Conservation (phyloP, 2,329 filamentous ascomycete species). For the Sclerotinia borealis region DNA sequence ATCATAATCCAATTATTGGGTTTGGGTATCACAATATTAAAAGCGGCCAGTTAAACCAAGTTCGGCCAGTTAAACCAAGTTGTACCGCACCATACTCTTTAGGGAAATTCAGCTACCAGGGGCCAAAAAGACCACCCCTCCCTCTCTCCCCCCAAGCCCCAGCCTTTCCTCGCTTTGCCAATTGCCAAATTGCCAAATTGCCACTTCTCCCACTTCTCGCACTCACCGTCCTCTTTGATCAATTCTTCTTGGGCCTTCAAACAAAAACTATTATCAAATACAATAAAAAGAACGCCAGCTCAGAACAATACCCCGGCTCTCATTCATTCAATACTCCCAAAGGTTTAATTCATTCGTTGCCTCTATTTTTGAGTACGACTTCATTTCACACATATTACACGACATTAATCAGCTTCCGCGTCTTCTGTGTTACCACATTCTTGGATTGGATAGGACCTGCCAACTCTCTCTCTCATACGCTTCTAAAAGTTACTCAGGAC, state of each 20-base stretch:
- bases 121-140: background rate
- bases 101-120: background rate
- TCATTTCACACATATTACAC: constrained; percentile 11
- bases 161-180: constrained; percentile 2
- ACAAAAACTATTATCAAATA: constrained; percentile 4
- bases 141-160: constrained; percentile 7
- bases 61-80: background rate
- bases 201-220: constrained; percentile 4
- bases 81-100: background rate
- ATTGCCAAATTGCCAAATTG: too few species aligned
- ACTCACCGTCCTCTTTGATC: constrained; percentile 2
- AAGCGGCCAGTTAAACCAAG: constrained; percentile 2
- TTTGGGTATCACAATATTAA: background rate
- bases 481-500: constrained; percentile 14
- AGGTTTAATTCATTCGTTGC: constrained; percentile 21
- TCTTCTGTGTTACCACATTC: constrained; percentile 18
- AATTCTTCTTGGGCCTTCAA: background rate
- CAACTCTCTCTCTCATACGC: background rate
- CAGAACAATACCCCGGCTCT: constrained; percentile 1
- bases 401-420: constrained; percentile 3
- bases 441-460: constrained; percentile 16
- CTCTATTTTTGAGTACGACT: background rate
- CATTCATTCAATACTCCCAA: constrained; percentile 22
- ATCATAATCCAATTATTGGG: background rate
- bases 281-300: constrained; percentile 14